Evolutionary conservation across 139 green algal species (phyloP).

Genomic region (Cymbomonas tetramitiformis): DNA sequence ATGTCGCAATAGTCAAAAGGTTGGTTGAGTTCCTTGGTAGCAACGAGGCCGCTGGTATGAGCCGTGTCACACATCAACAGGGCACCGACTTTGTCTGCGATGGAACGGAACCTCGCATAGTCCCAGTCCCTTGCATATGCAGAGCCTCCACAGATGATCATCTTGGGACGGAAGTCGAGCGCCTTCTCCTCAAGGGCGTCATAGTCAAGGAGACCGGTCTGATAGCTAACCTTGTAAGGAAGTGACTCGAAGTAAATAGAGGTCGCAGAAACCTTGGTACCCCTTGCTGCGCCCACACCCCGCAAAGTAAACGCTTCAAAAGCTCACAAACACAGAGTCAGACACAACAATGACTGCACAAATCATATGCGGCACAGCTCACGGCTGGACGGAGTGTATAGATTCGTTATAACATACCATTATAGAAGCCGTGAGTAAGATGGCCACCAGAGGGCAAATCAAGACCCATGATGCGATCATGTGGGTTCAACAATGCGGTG

Average conservation of each 20-base stretch:
- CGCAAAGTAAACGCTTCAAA: too few species aligned
- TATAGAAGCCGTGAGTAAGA: constrained; percentile 85
- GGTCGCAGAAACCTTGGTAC: constrained; percentile 70
- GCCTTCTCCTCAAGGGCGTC: constrained; percentile 70
- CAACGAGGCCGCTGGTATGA: constrained; percentile 63
- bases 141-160: constrained; percentile 64
- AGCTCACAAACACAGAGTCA: too few species aligned
- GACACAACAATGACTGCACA: too few species aligned
- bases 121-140: constrained; percentile 76
- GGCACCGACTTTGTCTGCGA: constrained; percentile 55
- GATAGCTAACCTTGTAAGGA: constrained; percentile 63
- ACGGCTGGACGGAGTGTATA: too few species aligned
- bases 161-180: constrained; percentile 61
- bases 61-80: constrained; percentile 74
- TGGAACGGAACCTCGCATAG: constrained; percentile 51
- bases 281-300: too few species aligned
- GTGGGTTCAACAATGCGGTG: constrained; percentile 60
- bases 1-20: constrained; percentile 71
- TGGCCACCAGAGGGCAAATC: constrained; percentile 71
- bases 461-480: constrained; percentile 76
- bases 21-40: constrained; percentile 32
- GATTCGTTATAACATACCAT: too few species aligned
- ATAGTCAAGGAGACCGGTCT: constrained; percentile 67
- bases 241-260: constrained; percentile 69
- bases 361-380: too few species aligned